Evolutionary conservation across 495 filamentous ascomycete species (phyloP), one percentile per base, ranked within the genome.

Genomic region (Penicillium canariense): DNA sequence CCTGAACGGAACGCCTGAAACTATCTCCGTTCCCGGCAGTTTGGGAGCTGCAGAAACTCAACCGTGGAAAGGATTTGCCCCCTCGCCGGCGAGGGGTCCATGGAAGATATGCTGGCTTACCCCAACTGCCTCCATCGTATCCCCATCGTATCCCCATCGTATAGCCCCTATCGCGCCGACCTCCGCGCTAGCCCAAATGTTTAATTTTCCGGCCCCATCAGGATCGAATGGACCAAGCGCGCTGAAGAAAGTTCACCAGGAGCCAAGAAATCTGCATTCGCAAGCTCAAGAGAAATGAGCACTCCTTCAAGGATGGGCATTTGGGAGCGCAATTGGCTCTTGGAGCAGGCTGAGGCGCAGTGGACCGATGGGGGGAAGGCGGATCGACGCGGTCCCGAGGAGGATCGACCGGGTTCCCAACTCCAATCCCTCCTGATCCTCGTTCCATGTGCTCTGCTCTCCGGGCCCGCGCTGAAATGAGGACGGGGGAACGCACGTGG

Each of bases 71-170:
- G 4, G 1, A 2, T 23, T 10, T 6, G 7, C 14, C 9, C 11
- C 46, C 15, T 2, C 31, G 23, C 46, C 31, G 20, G 18, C 18
- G 8, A n/a, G n/a, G n/a, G n/a, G n/a, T n/a, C 20, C 12, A n/a
- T 48, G 17, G 17, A 34, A 35, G 26, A 4, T 25, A 12, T 20
- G 35, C 20, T 47, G 32, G 23, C 25, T 32, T 32, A 54, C 50
- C 46, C 56, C 56, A 59, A 59, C n/a, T 49, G 43, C 3, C 48
- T 51, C 53, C 56, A 35, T 54, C 51, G 56, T 58, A 58, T 35
- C 28, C 32, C 15, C 22, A 23, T 26, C 47, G 47, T 56, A 51
- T 56, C 27, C 22, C 20, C 10, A 8, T 8, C 26, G 0, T 12
- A 6, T 23, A 8, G 26, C 17, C 27, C 45, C 27, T 34, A 22